phyloP scores from a whole-genome alignment of 345 rosid species.

The Gossypium arboreum region DNA sequence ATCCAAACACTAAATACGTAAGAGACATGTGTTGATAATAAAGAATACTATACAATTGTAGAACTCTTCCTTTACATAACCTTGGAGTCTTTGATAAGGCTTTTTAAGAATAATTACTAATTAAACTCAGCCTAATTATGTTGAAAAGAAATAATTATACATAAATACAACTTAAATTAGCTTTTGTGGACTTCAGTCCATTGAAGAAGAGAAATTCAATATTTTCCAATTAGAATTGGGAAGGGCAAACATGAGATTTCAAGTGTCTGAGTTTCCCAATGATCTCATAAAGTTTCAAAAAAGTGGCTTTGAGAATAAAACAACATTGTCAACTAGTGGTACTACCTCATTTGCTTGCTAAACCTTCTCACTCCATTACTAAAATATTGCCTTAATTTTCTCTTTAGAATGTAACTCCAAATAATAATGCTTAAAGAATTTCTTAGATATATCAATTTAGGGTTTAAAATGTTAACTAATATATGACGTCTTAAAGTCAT shows the following conservation, averaged over 20 bases:
- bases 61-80: no score
- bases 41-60: no score
- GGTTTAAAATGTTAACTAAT: neutral
- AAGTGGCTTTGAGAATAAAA: slow-evolving; percentile 3
- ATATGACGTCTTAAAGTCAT: neutral
- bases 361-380: slow-evolving; percentile 15
- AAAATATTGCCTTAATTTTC: neutral
- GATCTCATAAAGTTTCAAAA: neutral
- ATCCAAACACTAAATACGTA: no score
- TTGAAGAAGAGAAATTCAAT: no score
- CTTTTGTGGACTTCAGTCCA: no score
- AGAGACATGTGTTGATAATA: no score
- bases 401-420: neutral
- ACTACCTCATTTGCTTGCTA: slow-evolving; percentile 9
- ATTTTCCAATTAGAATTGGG: no score
- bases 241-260: neutral
- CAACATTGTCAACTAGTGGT: neutral
- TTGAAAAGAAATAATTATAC: no score
- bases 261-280: neutral
- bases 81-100: no score
- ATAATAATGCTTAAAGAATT: neutral
- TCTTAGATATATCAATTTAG: neutral
- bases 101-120: no score
- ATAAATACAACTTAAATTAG: no score
- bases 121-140: no score